These are phyloP conservation scores for Magnaporthiopsis poae DNA, from an alignment of 2,329 filamentous ascomycete species.

Conservation along the genomic window DNA sequence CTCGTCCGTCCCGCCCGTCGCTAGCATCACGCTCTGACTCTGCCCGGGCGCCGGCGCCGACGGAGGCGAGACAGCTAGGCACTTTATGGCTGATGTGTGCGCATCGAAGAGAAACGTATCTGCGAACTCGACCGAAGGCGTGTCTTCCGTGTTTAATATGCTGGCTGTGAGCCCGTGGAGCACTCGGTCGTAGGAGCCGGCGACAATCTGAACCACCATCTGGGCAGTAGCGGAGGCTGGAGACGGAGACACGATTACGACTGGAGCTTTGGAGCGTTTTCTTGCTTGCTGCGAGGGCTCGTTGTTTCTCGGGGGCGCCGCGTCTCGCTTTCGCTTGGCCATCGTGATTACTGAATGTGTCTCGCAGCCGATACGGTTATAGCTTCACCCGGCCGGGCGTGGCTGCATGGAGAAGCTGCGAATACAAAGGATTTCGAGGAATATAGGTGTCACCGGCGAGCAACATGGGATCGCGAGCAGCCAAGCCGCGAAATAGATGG, in stretches of 20 bases:
- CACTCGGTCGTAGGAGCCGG: conserved; percentile 87
- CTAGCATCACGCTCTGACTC: conserved; percentile 75
- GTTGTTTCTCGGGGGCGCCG: conserved; percentile 12
- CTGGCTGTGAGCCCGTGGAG: conserved; percentile 83
- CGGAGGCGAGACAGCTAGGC: conserved; percentile 72
- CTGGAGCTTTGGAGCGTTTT: conserved; percentile 2
- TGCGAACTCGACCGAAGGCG: conserved; percentile 52
- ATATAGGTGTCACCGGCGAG: too few species aligned
- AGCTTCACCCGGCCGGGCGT: background rate
- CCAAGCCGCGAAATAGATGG: too few species aligned
- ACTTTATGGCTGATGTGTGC: conserved; percentile 80
- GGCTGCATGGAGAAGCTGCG: background rate
- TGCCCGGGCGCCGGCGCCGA: conserved; percentile 52
- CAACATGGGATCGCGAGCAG: too few species aligned
- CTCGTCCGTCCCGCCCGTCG: conserved; percentile 86
- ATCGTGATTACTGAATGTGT: conserved; percentile 10
- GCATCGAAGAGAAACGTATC: conserved; percentile 95
- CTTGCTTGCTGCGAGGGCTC: conserved; percentile 9
- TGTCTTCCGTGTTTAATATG: conserved; percentile 28
- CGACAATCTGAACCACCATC: conserved; percentile 63
- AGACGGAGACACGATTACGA: too few species aligned
- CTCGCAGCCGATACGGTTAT: background rate
- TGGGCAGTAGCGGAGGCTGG: background rate
- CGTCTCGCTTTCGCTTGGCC: conserved; percentile 23
- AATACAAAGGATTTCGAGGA: background rate